Evolutionary conservation across 306 rosid species (phyloP), one percentile per base, ranked within the genome.

Genomic region (Vigna radiata): DNA sequence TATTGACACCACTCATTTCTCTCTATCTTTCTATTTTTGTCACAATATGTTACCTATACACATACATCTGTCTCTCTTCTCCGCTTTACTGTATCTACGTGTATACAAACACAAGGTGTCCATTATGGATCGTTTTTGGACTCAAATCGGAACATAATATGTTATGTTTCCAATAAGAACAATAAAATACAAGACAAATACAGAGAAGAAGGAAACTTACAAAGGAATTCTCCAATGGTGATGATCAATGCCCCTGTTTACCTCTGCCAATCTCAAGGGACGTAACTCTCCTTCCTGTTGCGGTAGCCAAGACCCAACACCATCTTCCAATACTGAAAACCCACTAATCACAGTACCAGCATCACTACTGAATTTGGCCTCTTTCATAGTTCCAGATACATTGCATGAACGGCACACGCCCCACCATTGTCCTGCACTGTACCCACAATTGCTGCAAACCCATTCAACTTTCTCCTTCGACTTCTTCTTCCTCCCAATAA

Each of bases 361-460:
- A 61, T 64, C 87, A 50, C 73, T 73, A 46, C 73, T 73, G 11
- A 73, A 50, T 52, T 67, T 74, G 0, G 64, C 71, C 21, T 78
- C 85, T 77, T 70, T 82, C 89, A 95, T 68, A 3, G 92, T 87
- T 4, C 89, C 89, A 36, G 80, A 59, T 10, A 52, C 55, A 13
- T 39, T 37, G 65, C 98, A 95, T 4, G 87, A 79, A 29, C 89
- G 75, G 66, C 98, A 95, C 64, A 70, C 71, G 2, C 97, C 98
- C 96, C 93, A 88, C 98, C 98, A 95, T 77, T 95, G 97, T 49
- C 92, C 93, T 13, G 88, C 29, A 15, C 80, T 46, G 70, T 90
- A 77, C 69, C 98, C 98, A 77, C 98, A 95, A 79, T 82, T 50
- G 23, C 88, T 52, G 73, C 97, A 95, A 47, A 95, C 97, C 95